phyloP scores from a whole-genome alignment of 192 early-diverging fungal species.

The Coemansia sp. region DNA sequence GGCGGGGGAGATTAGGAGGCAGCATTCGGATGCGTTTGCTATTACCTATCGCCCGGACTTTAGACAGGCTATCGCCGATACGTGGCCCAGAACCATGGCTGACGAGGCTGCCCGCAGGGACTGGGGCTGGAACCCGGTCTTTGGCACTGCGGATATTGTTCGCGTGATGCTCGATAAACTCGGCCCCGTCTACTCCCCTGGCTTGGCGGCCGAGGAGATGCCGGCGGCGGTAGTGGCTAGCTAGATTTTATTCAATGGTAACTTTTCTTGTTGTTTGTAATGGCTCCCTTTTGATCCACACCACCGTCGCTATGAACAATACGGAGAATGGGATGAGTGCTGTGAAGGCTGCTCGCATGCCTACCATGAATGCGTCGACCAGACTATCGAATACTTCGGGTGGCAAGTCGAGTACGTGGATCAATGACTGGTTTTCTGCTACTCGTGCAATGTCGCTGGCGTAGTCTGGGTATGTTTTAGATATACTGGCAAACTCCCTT shows the following conservation, averaged over 20 bases:
- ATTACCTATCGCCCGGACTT: conserved; percentile 60
- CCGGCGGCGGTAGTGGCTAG: conserved; percentile 14
- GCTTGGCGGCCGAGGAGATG: not conserved
- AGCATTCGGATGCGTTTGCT: conserved; percentile 55
- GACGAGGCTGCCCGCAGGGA: conserved; percentile 59
- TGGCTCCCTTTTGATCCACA: conserved; percentile 21
- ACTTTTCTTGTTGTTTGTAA: conserved; percentile 21
- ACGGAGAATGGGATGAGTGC: conserved; percentile 43
- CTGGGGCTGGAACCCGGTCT: conserved; percentile 66
- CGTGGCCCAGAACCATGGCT: conserved; percentile 64
- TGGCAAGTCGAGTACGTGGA: conserved; percentile 35
- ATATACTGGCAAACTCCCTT: not conserved
- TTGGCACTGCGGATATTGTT: conserved; percentile 59
- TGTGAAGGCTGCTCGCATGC: conserved; percentile 37
- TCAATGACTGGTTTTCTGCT: conserved; percentile 22
- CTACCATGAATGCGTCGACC: conserved; percentile 36
- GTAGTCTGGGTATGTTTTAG: conserved; percentile 8
- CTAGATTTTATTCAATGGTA: conserved; percentile 1
- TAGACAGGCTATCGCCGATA: conserved; percentile 65
- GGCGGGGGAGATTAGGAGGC: conserved; percentile 52
- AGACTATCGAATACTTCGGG: conserved; percentile 23
- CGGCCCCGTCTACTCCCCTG: conserved; percentile 41
- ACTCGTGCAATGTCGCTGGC: conserved; percentile 1
- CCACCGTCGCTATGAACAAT: conserved; percentile 14
- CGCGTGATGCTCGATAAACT: conserved; percentile 62